Evolutionary conservation across 2,329 filamentous ascomycete species (phyloP).

Genomic region (Escovopsis sp.): DNA sequence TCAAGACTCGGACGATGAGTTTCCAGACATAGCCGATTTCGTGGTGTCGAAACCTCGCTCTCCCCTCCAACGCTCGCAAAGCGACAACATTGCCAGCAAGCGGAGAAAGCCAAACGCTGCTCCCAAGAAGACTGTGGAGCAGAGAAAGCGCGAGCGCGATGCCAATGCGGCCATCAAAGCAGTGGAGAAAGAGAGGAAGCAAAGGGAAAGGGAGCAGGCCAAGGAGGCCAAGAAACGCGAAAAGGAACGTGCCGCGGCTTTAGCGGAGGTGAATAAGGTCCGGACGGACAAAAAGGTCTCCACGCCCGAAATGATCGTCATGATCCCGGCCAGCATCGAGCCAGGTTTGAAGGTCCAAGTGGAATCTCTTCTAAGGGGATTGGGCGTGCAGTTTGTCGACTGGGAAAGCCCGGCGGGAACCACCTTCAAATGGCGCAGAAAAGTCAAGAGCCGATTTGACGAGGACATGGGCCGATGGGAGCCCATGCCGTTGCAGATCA

Average conservation of each 20-base stretch:
- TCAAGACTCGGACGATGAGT: conserved; percentile 27
- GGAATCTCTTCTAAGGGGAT: conserved; percentile 32
- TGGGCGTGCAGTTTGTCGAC: conserved; percentile 31
- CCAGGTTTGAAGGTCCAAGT: conserved; percentile 30
- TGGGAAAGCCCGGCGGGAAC: conserved; percentile 33
- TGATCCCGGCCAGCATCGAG: conserved; percentile 45
- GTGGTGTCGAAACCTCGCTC: conserved; percentile 18
- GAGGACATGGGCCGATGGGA: conserved; percentile 49
- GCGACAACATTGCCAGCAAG: conserved; percentile 13
- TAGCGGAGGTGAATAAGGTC: conserved; percentile 60
- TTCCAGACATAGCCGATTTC: conserved; percentile 32
- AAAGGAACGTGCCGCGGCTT: conserved; percentile 48
- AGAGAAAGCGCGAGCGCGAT: conserved; percentile 25
- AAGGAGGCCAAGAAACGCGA: conserved; percentile 49
- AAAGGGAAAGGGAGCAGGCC: conserved; percentile 39
- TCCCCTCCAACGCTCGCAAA: conserved; percentile 17
- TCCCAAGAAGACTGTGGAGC: conserved; percentile 19
- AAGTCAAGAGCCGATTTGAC: conserved; percentile 48
- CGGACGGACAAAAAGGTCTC: conserved; percentile 61
- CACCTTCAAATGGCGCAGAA: conserved; percentile 54
- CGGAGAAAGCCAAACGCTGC: conserved; percentile 6
- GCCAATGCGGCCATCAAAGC: conserved; percentile 35
- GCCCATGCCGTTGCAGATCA: conserved; percentile 36
- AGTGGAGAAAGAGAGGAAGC: conserved; percentile 39
- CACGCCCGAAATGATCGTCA: conserved; percentile 62